These are phyloP conservation scores for Cercospora sp. DNA, from an alignment of 2,329 filamentous ascomycete genomes.

Conservation along the genomic window DNA sequence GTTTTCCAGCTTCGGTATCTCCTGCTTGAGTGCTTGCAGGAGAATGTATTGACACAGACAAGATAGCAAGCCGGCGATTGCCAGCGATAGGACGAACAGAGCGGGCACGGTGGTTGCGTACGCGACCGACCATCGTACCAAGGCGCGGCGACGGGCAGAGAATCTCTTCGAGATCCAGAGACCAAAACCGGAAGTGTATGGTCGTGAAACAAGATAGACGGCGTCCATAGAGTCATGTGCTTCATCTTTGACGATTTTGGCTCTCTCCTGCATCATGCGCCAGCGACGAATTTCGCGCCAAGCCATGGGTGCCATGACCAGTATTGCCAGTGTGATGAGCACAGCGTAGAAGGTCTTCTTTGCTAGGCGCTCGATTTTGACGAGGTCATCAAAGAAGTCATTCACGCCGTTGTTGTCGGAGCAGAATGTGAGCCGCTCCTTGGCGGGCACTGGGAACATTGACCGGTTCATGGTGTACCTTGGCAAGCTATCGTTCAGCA, in stretches of 20 bases:
- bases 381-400: constrained; percentile 76
- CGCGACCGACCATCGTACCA: constrained; percentile 79
- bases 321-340: constrained; percentile 67
- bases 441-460: constrained; percentile 78
- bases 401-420: constrained; percentile 79
- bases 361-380: constrained; percentile 64
- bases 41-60: constrained; percentile 81
- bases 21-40: constrained; percentile 69
- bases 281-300: constrained; percentile 78
- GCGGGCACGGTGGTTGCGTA: constrained; percentile 84
- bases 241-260: constrained; percentile 63
- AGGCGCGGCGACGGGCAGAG: constrained; percentile 64
- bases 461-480: constrained; percentile 75
- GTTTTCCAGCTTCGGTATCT: constrained; percentile 71
- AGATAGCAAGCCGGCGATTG: constrained; percentile 75
- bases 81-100: constrained; percentile 82
- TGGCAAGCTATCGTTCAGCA: constrained; percentile 70
- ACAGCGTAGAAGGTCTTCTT: constrained; percentile 75
- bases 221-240: constrained; percentile 81
- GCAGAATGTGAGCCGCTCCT: constrained; percentile 83
- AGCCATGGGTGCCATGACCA: constrained; percentile 75
- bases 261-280: constrained; percentile 68
- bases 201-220: constrained; percentile 81
- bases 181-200: constrained; percentile 70
- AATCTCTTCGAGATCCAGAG: constrained; percentile 68